Evolutionary conservation across 2,329 filamentous ascomycete species (phyloP), one percentile per base, ranked within the genome.

Genomic region (Stachybotrys echinatus): DNA sequence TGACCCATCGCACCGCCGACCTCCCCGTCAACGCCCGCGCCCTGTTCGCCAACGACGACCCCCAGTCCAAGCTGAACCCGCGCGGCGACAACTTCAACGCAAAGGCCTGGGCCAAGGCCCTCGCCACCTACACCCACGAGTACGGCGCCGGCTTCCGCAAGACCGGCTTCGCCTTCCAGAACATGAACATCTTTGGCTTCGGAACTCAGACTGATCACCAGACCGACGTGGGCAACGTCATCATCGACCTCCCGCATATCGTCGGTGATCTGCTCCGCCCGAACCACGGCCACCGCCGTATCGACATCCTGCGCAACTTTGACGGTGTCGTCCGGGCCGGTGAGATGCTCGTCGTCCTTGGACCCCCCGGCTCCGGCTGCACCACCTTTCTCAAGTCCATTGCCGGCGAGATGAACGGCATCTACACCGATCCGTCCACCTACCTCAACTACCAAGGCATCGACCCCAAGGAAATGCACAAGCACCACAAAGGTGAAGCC

Each of bases 281-380:
- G 17, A 46, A 46, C 23, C 23, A 42, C 1, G 53, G 51, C 7
- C 54, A 57, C 40, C 57, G 57, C 2, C 52, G 58, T 4, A 60
- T 60, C 20, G 56, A 60, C 4, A 88, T 88, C 55, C 68, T 88
- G 39, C 76, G 74, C 49, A 70, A 78, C 55, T 81, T 85, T 47
- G 82, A 87, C 54, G 84, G 84, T 14, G 59, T 87, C 0, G 77
- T 88, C 8, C 73, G 80, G 56, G 77, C 76, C 42, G 85, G 85
- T 23, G 85, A 88, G 71, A 85, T 88, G 81, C 67, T 87, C 19
- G 80, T 88, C 8, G 85, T 88, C 2, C 73, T 88, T 14, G 85
- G 85, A 1, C 84, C 84, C 48, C 85, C 80, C 3, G 70, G 70
- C 3, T 60, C 64, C 1, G 80, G 80, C n/a, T 89, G 85, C 57